These are phyloP conservation scores for Gaillardinia entomophila DNA, from an alignment of 805 yeast species.

Conservation along the genomic window DNA sequence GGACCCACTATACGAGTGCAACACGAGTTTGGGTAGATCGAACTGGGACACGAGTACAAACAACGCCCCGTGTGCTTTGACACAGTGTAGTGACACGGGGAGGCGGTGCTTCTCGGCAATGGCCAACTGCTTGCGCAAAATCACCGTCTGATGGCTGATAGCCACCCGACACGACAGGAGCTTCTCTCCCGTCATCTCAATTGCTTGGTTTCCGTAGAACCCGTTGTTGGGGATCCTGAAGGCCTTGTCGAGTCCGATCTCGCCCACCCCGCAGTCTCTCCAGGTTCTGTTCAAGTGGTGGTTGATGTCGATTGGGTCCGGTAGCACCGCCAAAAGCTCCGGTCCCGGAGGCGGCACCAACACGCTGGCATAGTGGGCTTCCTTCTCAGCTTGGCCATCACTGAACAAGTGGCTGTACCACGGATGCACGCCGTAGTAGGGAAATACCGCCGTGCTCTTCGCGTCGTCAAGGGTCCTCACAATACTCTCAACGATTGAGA, in stretches of 20 bases:
- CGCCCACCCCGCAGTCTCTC: slow-evolving; percentile 57
- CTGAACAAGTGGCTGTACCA: slow-evolving; percentile 77
- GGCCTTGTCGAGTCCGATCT: slow-evolving; percentile 81
- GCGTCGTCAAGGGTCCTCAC: slow-evolving; percentile 4
- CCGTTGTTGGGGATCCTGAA: slow-evolving; percentile 65
- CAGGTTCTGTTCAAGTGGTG: slow-evolving; percentile 17
- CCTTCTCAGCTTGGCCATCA: slow-evolving; percentile 25
- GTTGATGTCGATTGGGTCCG: slow-evolving; percentile 50
- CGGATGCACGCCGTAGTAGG: slow-evolving; percentile 80
- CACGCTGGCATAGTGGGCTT: slow-evolving; percentile 51
- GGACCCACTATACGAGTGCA: slow-evolving; percentile 88
- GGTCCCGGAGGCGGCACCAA: slow-evolving; percentile 35
- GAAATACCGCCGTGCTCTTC: slow-evolving; percentile 18
- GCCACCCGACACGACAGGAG: slow-evolving; percentile 45
- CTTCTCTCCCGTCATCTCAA: slow-evolving; percentile 16
- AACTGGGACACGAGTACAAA: slow-evolving; percentile 35
- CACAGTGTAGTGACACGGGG: slow-evolving; percentile 79
- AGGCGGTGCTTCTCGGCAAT: slow-evolving; percentile 45
- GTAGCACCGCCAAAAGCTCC: slow-evolving; percentile 44
- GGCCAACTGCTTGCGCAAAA: slow-evolving; percentile 47
- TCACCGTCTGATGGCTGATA: slow-evolving; percentile 57
- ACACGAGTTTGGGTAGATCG: slow-evolving; percentile 40
- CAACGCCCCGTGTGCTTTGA: slow-evolving; percentile 65
- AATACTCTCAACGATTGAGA: slow-evolving; percentile 18
- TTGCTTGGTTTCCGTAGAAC: slow-evolving; percentile 35